phyloP scores from a whole-genome alignment of 2,329 filamentous ascomycete genomes.

The Phaeosphaeria sp. region DNA sequence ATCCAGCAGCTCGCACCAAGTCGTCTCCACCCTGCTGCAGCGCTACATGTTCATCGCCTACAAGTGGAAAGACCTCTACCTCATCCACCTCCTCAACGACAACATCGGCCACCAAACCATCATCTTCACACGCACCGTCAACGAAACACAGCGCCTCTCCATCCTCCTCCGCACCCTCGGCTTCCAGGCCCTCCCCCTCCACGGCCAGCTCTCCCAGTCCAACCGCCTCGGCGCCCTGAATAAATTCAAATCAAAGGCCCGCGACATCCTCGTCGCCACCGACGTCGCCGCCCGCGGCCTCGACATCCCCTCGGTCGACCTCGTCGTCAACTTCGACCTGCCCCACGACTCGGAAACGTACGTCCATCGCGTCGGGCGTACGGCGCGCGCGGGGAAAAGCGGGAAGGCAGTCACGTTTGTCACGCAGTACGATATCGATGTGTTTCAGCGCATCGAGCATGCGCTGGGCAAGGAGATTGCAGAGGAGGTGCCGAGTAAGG shows the following conservation, averaged over 20 bases:
- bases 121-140: constrained; percentile 90
- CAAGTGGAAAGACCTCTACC: constrained; percentile 86
- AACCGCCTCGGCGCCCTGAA: constrained; percentile 84
- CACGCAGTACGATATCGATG: constrained; percentile 86
- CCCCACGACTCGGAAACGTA: constrained; percentile 89
- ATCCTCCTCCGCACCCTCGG: constrained; percentile 84
- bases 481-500: constrained; percentile 74
- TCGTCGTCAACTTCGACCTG: constrained; percentile 86
- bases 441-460: constrained; percentile 81
- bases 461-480: constrained; percentile 78
- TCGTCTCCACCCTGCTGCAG: constrained; percentile 86
- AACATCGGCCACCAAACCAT: constrained; percentile 86
- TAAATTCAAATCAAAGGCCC: constrained; percentile 83
- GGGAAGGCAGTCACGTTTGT: constrained; percentile 82
- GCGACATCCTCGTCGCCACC: constrained; percentile 88
- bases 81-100: constrained; percentile 86
- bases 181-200: constrained; percentile 88
- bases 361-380: constrained; percentile 87
- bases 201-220: constrained; percentile 89
- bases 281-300: constrained; percentile 93
- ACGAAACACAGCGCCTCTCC: constrained; percentile 85
- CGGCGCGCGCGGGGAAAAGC: constrained; percentile 83
- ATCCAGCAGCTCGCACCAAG: constrained; percentile 84
- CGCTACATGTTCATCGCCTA: constrained; percentile 79
- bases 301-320: constrained; percentile 89